Base-by-base conservation (phyloP, 176 grass and related monocot species). In the Metroxylon sagu region DNA sequence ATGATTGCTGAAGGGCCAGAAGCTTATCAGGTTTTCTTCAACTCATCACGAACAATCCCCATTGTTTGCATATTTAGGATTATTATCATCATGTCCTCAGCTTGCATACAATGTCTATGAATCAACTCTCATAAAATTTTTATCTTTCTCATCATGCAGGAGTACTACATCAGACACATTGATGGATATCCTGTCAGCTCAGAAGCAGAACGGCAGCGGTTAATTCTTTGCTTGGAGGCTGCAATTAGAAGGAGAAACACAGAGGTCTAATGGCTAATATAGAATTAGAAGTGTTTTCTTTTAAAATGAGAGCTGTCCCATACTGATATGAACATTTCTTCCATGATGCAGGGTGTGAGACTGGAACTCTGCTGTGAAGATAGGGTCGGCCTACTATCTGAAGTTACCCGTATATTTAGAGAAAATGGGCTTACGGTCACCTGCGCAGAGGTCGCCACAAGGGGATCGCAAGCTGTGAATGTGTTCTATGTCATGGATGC, bases 401-500 rank as follows among this genome's bases (percentile, higher is more conserved):
- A 73, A 26, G 70, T 73, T n/a, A 73, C 70, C 18, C 70, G 70
- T 14, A 73, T 73, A 73, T 73, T 73, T 54, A 62, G 70, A 23
- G 70, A 73, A 25, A 56, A 73, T 12, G 70, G 70, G 1, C 59
- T 73, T 5, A 52, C 59, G 3, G 70, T 73, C 15, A 26, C 49
- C 6, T 49, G 50, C 16, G 70, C 70, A 1, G 70, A 73, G 51
- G 70, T 73, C 49, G 53, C 59, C 14, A 73, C 70, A 3, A 52
- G 59, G 18, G 51, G 70, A 48, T 73, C 59, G 18, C 70, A 73
- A 62, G 70, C 70, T 26, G 19, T 54, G 19, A 73, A 73, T 26
- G 59, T 54, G n/a, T 73, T 73, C 50, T 73, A 73, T 14, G 70
- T 73, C 14, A 53, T 29, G 5, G 70, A 73, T 62, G 50, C 59